Conservation (phyloP, 345 rosid genomes). For the Salix viminalis region DNA sequence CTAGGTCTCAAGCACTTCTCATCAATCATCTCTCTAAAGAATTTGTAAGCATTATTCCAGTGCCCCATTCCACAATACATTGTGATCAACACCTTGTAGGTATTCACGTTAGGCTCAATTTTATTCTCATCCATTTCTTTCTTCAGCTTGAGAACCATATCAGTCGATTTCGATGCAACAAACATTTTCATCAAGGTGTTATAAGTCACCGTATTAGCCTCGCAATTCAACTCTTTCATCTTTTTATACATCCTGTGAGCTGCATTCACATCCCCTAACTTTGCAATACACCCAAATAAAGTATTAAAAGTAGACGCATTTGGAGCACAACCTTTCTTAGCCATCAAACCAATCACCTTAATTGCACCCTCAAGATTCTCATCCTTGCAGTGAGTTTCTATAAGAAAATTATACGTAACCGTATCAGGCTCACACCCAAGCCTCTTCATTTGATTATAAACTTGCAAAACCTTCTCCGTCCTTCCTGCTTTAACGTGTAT, state of each 20-base stretch:
- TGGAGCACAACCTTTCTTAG: conserved; percentile 53
- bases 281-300: conserved; percentile 62
- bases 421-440: conserved; percentile 61
- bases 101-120: conserved; percentile 83
- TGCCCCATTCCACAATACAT: conserved; percentile 95
- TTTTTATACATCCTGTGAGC: conserved; percentile 67
- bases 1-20: conserved; percentile 77
- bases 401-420: conserved; percentile 64
- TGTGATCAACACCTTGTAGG: conserved; percentile 64
- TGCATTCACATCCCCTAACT: conserved; percentile 71
- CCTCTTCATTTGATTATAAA: conserved; percentile 87
- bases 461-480: conserved; percentile 87
- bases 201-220: conserved; percentile 63
- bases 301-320: conserved; percentile 73
- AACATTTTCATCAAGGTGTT: conserved; percentile 82
- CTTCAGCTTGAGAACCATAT: conserved; percentile 91
- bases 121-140: conserved; percentile 82
- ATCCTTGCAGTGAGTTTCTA: conserved; percentile 71
- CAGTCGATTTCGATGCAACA: conserved; percentile 57
- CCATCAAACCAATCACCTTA: conserved; percentile 65
- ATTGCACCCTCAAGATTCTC: conserved; percentile 58
- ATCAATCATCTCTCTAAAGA: conserved; percentile 75
- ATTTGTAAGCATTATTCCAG: conserved; percentile 90
- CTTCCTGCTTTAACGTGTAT: conserved; percentile 83
- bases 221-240: conserved; percentile 68